Evolutionary conservation across 495 filamentous ascomycete species (phyloP).

Genomic region (Trichoderma reesei): DNA sequence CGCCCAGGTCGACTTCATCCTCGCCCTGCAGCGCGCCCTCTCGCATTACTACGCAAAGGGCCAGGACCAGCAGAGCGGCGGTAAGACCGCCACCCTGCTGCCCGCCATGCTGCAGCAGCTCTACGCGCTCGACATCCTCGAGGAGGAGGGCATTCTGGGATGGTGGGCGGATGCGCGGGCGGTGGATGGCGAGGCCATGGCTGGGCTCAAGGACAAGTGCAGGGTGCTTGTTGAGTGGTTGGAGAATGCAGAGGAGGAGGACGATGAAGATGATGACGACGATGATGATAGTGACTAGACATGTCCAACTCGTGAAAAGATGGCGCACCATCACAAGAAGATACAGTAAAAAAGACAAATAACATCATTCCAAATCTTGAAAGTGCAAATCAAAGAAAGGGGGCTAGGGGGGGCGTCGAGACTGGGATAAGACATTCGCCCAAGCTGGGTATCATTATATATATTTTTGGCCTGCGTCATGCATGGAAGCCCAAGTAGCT

Average conservation of each 20-base stretch:
- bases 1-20: constrained; percentile 71
- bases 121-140: constrained; percentile 74
- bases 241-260: constrained; percentile 71
- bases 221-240: constrained; percentile 79
- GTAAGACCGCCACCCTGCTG: constrained; percentile 50
- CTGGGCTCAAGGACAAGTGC: constrained; percentile 58
- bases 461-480: background rate
- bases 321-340: background rate
- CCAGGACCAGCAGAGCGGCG: constrained; percentile 25
- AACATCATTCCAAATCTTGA: background rate
- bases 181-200: constrained; percentile 54
- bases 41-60: constrained; percentile 38
- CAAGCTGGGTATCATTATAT: constrained; percentile 3
- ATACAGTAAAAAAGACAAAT: background rate
- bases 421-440: background rate
- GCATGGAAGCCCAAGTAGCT: background rate
- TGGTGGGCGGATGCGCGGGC: constrained; percentile 78
- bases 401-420: background rate
- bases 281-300: constrained; percentile 18
- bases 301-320: background rate
- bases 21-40: constrained; percentile 73
- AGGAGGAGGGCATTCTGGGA: constrained; percentile 76
- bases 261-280: constrained; percentile 62
- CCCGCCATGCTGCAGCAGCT: constrained; percentile 68
- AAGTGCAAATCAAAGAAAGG: background rate